Evolutionary conservation across 2,329 filamentous ascomycete species (phyloP), one percentile per base, ranked within the genome.

Genomic region (Epicoccum sorghinum): DNA sequence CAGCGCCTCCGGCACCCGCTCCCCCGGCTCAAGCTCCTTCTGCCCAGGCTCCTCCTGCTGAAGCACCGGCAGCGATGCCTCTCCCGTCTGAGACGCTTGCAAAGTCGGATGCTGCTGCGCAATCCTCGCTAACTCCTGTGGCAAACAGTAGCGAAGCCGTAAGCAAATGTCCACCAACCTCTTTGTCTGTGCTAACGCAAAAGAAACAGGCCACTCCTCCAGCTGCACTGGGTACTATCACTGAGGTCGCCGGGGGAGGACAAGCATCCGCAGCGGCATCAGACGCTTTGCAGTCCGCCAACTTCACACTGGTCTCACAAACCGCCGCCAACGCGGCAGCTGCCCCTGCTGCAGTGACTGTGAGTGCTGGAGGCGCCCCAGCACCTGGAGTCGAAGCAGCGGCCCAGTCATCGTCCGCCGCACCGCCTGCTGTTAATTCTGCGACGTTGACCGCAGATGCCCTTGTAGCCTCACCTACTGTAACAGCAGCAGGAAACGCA

Each of bases 371-470:
- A 45, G 57, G 52, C 18, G 23, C 39, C 24, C 38, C 49, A 47
- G 52, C 45, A 27, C 55, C 49, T 44, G 55, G 52, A 30, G 50
- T 37, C 12, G 51, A 53, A 48, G 57, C 53, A 12, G 60, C 47
- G 24, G 52, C 46, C 24, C 18, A 46, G 27, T 27, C 52, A 8
- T 45, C 59, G 14, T 54, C 67, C 18, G 39, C 58, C 1, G 56
- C 54, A 22, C 44, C 55, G 42, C 27, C 64, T 10, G 22, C 64
- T n/a, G 59, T 65, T 38, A 37, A 65, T 29, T 60, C 67, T 14
- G 64, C 65, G 8, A 62, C 57, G 4, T 37, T 67, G 27, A 69
- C 61, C 3, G 38, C 50, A 18, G 67, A 58, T 49, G 66, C 57
- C 18, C 55, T 69, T 29, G 54, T 60, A 4, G 59, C 58, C 7